Evolutionary conservation across 1,284 basidiomycete genomes (phyloP).

Genomic region (Puccinia triticina): DNA sequence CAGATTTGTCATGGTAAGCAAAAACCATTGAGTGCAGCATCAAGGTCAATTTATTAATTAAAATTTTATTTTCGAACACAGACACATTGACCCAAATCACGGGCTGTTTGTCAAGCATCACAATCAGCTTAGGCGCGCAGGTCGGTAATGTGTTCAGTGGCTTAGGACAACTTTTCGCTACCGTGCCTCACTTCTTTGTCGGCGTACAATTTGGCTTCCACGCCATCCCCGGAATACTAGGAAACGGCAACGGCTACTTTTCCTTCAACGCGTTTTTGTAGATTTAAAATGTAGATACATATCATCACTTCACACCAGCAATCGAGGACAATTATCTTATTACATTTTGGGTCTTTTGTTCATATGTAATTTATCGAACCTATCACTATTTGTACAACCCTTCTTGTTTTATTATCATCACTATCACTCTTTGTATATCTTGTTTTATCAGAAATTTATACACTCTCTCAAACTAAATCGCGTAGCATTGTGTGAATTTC

Average conservation of each 20-base stretch:
- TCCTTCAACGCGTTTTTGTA: not conserved
- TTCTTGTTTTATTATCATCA: not conserved
- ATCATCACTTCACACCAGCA: not conserved
- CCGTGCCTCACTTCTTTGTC: not conserved
- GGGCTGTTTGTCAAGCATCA: not conserved
- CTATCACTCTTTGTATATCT: not conserved
- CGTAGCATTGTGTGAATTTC: too few relatives aligned
- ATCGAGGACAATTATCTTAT: not conserved
- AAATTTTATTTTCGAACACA: not conserved
- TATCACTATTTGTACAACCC: not conserved
- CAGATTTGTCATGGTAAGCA: not conserved
- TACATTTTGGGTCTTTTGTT: not conserved
- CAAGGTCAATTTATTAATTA: not conserved
- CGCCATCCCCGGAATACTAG: not conserved
- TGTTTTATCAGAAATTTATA: not conserved
- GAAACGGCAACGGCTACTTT: not conserved
- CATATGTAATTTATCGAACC: not conserved
- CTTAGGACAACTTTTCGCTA: not conserved
- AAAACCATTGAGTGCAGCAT: not conserved
- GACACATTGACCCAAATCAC: slow-evolving; percentile 23
- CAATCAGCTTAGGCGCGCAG: not conserved
- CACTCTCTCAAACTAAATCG: not conserved
- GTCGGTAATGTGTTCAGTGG: slow-evolving; percentile 13
- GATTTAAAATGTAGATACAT: not conserved
- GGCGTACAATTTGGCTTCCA: slow-evolving; percentile 4